A percentile compares a stretch with the other conserved stretches of the same genome.
Evolutionary conservation across 2,329 filamentous ascomycete species (phyloP).

Genomic region (Lasiodiplodia sp.): DNA sequence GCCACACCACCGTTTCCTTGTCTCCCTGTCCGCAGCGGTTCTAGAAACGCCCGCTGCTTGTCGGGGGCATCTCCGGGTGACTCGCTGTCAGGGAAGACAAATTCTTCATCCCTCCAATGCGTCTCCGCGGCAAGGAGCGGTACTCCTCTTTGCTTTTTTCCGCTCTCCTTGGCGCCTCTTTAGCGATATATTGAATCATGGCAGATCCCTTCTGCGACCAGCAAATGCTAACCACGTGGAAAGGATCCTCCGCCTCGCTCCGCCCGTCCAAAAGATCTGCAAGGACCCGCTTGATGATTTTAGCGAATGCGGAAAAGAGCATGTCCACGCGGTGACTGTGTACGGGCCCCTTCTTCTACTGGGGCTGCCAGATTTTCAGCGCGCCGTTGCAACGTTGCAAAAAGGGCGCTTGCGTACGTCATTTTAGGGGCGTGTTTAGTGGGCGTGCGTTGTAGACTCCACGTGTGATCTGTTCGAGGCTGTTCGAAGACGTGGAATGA

Average conservation of each 20-base stretch:
- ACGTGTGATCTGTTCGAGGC: background rate
- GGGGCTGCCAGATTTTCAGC: background rate
- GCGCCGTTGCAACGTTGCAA: background rate
- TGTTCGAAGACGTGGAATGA: background rate
- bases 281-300: background rate
- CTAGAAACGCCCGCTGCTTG: background rate
- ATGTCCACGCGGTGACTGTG: background rate
- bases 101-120: background rate
- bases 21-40: background rate
- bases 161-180: background rate
- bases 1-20: constrained; percentile 7
- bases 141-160: background rate
- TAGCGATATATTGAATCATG: constrained; percentile 10
- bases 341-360: too few species aligned
- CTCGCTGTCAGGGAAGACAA: too few species aligned
- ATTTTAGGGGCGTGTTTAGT: background rate
- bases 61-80: background rate
- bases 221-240: constrained; percentile 14
- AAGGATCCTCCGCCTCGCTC: background rate
- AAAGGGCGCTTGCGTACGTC: background rate
- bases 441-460: background rate
- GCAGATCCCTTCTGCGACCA: constrained; percentile 13
- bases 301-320: background rate
- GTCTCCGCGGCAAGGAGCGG: background rate
- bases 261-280: background rate